Evolutionary conservation across 148 eudicot genomes (phyloP).

Genomic region (Camellia granthamiana): DNA sequence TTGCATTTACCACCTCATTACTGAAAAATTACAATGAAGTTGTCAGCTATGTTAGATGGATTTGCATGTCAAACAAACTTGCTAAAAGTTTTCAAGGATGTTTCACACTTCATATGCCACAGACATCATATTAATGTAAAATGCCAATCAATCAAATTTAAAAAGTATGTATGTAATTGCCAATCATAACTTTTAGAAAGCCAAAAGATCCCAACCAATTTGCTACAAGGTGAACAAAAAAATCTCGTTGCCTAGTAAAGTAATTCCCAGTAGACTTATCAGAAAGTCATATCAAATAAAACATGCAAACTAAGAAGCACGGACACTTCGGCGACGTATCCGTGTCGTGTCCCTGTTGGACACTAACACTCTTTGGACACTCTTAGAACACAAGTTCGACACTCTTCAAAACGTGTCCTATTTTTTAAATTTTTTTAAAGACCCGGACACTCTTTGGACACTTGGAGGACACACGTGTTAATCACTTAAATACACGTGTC

Average conservation of each 20-base stretch:
- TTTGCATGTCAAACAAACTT: neutral
- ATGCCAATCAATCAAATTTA: neutral
- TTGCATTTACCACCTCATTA: conserved; percentile 50
- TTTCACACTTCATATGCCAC: conserved; percentile 1
- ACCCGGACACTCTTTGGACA: too few relatives aligned
- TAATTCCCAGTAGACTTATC: neutral
- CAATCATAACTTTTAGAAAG: neutral
- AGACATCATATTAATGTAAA: neutral
- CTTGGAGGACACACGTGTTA: too few relatives aligned
- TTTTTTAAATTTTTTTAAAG: too few relatives aligned
- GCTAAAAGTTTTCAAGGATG: neutral
- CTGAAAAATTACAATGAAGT: conserved; percentile 29
- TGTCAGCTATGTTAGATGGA: neutral
- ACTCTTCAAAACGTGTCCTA: too few relatives aligned
- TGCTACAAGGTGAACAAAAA: neutral
- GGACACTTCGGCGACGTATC: too few relatives aligned
- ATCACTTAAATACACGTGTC: too few relatives aligned
- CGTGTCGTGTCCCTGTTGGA: too few relatives aligned
- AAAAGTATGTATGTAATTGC: too few relatives aligned
- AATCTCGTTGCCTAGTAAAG: neutral
- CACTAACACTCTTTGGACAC: too few relatives aligned
- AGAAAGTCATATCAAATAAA: neutral
- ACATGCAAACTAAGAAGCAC: too few relatives aligned
- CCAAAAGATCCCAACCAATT: neutral
- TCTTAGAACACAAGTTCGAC: too few relatives aligned